Evolutionary conservation across 1,139 yeast species (phyloP).

Genomic region (Casaregolazyma lundiana): DNA sequence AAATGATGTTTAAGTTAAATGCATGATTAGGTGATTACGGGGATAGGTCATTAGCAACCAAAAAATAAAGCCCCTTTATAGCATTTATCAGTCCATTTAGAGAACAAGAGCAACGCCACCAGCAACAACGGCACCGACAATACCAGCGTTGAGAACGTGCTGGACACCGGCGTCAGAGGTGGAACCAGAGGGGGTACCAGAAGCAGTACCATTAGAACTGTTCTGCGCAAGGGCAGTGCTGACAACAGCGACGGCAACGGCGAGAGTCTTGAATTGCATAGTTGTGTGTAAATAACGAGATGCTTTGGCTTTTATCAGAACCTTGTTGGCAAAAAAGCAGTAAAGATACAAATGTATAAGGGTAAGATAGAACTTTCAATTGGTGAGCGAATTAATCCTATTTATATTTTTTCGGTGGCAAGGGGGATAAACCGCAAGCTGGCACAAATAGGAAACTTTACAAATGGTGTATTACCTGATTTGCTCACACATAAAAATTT

Average conservation of each 20-base stretch:
- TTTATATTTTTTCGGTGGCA: background rate
- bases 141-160: slow-evolving; percentile 55
- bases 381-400: background rate
- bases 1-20: slow-evolving; percentile 4
- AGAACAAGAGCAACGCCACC: slow-evolving; percentile 68
- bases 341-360: slow-evolving; percentile 1
- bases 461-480: slow-evolving; percentile 1
- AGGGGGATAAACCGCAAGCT: background rate
- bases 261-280: slow-evolving; percentile 61
- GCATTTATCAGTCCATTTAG: slow-evolving; percentile 34
- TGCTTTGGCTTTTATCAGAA: slow-evolving; percentile 4
- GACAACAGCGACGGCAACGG: slow-evolving; percentile 43
- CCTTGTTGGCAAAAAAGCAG: slow-evolving; percentile 4
- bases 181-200: slow-evolving; percentile 31
- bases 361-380: background rate
- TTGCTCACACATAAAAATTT: slow-evolving; percentile 12
- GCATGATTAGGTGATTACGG: slow-evolving; percentile 5
- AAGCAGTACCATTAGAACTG: slow-evolving; percentile 35
- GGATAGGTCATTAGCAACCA: background rate
- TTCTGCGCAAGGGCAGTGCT: slow-evolving; percentile 47
- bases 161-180: slow-evolving; percentile 48
- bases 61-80: background rate
- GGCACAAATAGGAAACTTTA: slow-evolving; percentile 1
- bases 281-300: slow-evolving; percentile 17
- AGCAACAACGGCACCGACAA: slow-evolving; percentile 69